A percentile compares a stretch with the other conserved stretches of the same genome.
These are phyloP conservation scores for Rachicladosporium sp. DNA, from an alignment of 2,329 filamentous ascomycete species.

Conservation along the genomic window DNA sequence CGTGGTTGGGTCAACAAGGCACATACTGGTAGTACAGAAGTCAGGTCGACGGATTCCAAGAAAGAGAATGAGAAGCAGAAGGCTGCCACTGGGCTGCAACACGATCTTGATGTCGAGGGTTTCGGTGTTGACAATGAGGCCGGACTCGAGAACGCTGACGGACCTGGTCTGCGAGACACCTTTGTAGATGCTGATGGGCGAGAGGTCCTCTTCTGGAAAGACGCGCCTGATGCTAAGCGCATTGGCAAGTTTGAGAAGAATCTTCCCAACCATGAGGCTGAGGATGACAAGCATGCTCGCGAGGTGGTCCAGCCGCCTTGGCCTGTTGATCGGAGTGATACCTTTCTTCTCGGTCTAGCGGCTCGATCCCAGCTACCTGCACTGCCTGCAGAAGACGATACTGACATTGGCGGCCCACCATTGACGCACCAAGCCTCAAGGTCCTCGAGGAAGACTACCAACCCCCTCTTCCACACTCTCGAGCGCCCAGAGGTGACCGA, in stretches of 20 bases:
- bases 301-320: slow-evolving; percentile 19
- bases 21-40: slow-evolving; percentile 2
- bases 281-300: slow-evolving; percentile 19
- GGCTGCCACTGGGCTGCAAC: slow-evolving; percentile 24
- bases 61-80: slow-evolving; percentile 3
- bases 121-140: slow-evolving; percentile 63
- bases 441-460: slow-evolving; percentile 26
- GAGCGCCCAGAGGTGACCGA: slow-evolving; percentile 62
- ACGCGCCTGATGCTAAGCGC: slow-evolving; percentile 52
- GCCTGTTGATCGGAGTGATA: slow-evolving; percentile 41
- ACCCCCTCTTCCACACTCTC: slow-evolving; percentile 48
- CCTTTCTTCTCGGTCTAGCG: slow-evolving; percentile 55
- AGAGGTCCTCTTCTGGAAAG: slow-evolving; percentile 58
- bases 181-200: slow-evolving; percentile 45
- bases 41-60: not conserved
- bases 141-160: slow-evolving; percentile 23
- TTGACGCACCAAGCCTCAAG: slow-evolving; percentile 43
- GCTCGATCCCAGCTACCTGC: slow-evolving; percentile 57
- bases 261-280: slow-evolving; percentile 15
- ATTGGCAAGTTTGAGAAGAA: slow-evolving; percentile 16
- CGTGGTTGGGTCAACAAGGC: slow-evolving; percentile 8
- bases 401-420: slow-evolving; percentile 69
- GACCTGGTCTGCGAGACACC: slow-evolving; percentile 29
- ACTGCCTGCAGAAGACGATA: slow-evolving; percentile 60
- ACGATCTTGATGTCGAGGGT: slow-evolving; percentile 66